phyloP scores from a whole-genome alignment of 768 basidiomycete genomes.

The Gautieria morchelliformis region DNA sequence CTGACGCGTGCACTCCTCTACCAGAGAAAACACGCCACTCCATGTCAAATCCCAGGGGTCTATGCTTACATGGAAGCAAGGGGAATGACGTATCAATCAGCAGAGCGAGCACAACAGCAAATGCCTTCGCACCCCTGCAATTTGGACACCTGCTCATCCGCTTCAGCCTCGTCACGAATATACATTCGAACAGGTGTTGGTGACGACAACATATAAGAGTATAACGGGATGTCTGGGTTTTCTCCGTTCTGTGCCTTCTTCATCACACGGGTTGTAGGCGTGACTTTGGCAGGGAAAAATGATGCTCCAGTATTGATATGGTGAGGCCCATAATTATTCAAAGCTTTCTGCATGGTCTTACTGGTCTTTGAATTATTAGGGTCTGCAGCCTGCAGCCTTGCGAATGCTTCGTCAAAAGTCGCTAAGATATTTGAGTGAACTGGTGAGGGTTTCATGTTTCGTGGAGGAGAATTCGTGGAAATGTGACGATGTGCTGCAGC shows the following conservation, averaged over 20 bases:
- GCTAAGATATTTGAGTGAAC: not conserved
- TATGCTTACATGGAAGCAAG: conserved; percentile 11
- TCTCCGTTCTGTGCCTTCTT: not conserved
- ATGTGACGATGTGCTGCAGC: not conserved
- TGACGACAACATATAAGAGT: conserved; percentile 29
- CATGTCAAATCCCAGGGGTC: conserved; percentile 42
- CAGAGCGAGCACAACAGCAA: no score
- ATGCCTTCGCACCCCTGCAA: conserved; percentile 26
- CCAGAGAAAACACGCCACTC: conserved; percentile 35
- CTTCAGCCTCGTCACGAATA: conserved; percentile 30
- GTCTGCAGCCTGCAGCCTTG: not conserved
- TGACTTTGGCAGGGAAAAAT: not conserved
- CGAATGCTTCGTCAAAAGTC: not conserved
- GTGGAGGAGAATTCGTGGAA: not conserved
- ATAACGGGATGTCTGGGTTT: conserved; percentile 19
- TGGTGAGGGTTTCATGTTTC: not conserved
- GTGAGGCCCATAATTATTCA: not conserved
- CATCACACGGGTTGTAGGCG: not conserved
- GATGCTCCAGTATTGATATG: not conserved
- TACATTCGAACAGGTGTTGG: conserved; percentile 30
- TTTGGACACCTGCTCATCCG: conserved; percentile 27
- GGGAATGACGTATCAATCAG: no score
- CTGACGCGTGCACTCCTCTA: conserved; percentile 16
- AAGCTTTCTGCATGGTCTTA: not conserved
- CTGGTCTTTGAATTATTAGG: not conserved